Percentiles rank a stretch among this genome's conserved stretches.
Conservation (phyloP, 192 early-diverging fungal genomes). For the Umbelopsis sp. region DNA sequence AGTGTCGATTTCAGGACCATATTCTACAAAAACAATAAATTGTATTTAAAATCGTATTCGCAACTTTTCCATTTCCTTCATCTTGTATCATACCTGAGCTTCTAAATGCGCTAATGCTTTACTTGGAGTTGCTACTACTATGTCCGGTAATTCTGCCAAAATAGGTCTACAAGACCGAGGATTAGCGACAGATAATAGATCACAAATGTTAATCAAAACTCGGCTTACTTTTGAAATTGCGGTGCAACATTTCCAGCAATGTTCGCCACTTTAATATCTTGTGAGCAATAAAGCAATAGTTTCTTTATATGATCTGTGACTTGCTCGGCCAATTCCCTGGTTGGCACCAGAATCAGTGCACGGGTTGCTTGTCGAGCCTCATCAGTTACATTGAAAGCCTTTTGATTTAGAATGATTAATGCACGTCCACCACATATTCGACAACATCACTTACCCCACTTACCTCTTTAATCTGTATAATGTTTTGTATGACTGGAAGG, state of each 20-base stretch:
- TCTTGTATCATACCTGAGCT: slow-evolving; percentile 45
- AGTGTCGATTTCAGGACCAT: slow-evolving; percentile 59
- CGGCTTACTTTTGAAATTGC: slow-evolving; percentile 58
- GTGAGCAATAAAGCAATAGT: slow-evolving; percentile 74
- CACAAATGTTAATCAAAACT: neutral
- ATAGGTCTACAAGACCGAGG: slow-evolving; percentile 58
- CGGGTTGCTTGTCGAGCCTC: slow-evolving; percentile 43
- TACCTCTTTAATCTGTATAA: slow-evolving; percentile 73
- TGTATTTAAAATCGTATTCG: slow-evolving; percentile 17
- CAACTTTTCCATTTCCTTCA: slow-evolving; percentile 15
- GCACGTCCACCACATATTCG: no score
- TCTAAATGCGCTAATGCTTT: slow-evolving; percentile 79
- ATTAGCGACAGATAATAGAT: neutral
- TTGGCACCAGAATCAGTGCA: slow-evolving; percentile 89
- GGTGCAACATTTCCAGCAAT: slow-evolving; percentile 58
- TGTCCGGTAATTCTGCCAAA: slow-evolving; percentile 81
- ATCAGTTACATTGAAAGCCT: slow-evolving; percentile 42
- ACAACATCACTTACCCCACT: neutral
- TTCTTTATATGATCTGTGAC: slow-evolving; percentile 77
- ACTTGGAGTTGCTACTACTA: slow-evolving; percentile 88
- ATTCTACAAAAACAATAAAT: slow-evolving; percentile 21
- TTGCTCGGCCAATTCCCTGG: slow-evolving; percentile 94
- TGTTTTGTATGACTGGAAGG: slow-evolving; percentile 90
- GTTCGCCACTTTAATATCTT: slow-evolving; percentile 66
- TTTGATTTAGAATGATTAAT: no score